Evolutionary conservation across 202 grass and related monocot genomes (phyloP), one percentile per base, ranked within the genome.

Genomic region (Musa balbisiana): DNA sequence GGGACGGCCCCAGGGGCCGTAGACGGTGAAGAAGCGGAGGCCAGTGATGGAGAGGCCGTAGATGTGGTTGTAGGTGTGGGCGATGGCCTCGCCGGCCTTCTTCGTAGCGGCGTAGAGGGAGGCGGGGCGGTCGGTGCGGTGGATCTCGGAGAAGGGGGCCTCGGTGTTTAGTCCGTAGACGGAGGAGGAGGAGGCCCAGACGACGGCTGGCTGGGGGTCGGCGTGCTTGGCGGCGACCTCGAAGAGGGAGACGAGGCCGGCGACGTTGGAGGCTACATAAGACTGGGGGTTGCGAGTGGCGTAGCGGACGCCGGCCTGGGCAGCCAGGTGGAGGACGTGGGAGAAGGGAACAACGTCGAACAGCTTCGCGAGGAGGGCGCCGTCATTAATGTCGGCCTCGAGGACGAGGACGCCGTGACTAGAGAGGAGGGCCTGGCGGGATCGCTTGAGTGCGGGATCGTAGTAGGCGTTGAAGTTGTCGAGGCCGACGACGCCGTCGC

Each of bases 381-480:
- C 78, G 74, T 98, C 94, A 72, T 98, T 98, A 78, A 98, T 98
- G 85, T 98, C 94, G 21, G 94, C 94, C 69, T 98, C 88, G 14
- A 98, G 52, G 53, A 98, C 85, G 8, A 83, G 24, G 16, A 98
- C 83, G 23, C 91, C 94, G 20, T 82, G 85, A 69, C 17, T 51
- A 1, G 80, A 76, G 12, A 98, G 86, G 5, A 93, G 74, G 20
- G 17, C 3, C 81, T 91, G 90, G 1, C 94, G 82, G 6, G 81
- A 87, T 68, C 90, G 90, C 86, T 98, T 98, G 21, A 97, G 79
- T 2, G 86, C 60, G 53, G 94, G 86, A 65, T 93, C 90, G 76
- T 97, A 97, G 89, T 97, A 97, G 22, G 90, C 27, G 81, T 98
- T 93, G 78, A 98, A 98, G 85, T 98, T 98, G 81, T 93, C 94